Conservation (phyloP, 306 rosid species). For the Fragaria ananassa region DNA sequence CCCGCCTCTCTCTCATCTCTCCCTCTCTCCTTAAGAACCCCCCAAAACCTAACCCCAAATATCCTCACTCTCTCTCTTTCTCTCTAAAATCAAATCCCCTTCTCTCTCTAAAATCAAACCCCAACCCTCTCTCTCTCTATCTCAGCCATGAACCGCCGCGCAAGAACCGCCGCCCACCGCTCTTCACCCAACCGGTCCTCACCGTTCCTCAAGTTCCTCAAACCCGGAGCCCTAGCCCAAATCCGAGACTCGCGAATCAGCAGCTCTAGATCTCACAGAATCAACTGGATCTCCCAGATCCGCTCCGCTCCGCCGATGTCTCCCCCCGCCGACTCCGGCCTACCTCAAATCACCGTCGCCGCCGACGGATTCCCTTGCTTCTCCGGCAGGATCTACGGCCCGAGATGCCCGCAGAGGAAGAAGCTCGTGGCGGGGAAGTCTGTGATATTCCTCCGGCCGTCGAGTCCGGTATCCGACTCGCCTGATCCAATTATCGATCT, state of each 20-base stretch:
- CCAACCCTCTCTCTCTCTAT: not conserved
- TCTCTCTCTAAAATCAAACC: too few species aligned
- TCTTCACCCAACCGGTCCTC: constrained; percentile 22
- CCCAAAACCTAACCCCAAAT: not conserved
- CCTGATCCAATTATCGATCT: constrained; percentile 55
- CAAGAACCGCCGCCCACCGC: constrained; percentile 20
- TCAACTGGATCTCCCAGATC: constrained; percentile 37
- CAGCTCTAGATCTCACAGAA: constrained; percentile 58
- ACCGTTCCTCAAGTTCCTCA: constrained; percentile 76
- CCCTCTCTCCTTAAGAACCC: constrained; percentile 22
- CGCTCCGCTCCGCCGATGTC: constrained; percentile 32
- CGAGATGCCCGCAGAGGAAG: constrained; percentile 69
- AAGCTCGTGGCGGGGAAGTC: constrained; percentile 66
- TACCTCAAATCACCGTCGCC: constrained; percentile 19
- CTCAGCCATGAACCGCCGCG: constrained; percentile 51
- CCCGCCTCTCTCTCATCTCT: constrained; percentile 40
- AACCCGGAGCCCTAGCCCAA: constrained; percentile 83
- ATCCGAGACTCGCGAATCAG: constrained; percentile 80
- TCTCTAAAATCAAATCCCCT: too few species aligned
- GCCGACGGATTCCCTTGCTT: constrained; percentile 52
- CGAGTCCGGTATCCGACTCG: constrained; percentile 38
- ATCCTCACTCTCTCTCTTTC: too few species aligned
- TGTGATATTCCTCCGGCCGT: constrained; percentile 32
- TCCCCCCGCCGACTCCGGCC: constrained; percentile 20
- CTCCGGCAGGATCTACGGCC: constrained; percentile 45